Percentiles rank a stretch among this genome's conserved stretches.
Conservation (phyloP, 2,329 filamentous ascomycete species). For the Harringtonia aguacate region DNA sequence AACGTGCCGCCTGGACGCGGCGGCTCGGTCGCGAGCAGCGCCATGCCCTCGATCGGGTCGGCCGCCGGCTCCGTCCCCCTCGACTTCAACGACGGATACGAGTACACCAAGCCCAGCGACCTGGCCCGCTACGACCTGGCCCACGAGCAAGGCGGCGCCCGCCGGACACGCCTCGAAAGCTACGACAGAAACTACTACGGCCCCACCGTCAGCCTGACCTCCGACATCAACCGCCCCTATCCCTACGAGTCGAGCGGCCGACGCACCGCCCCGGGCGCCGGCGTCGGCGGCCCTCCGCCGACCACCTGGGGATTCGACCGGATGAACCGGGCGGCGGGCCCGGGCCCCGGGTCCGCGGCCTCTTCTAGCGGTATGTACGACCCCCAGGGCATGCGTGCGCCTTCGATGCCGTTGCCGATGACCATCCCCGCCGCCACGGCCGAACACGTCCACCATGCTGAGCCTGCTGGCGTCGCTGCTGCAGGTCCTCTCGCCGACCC, state of each 20-base stretch:
- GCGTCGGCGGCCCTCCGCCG: conserved; percentile 46
- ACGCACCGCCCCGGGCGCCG: conserved; percentile 12
- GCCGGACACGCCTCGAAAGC: conserved; percentile 39
- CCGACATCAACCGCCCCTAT: conserved; percentile 33
- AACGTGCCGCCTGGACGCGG: conserved; percentile 22
- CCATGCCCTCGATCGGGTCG: conserved; percentile 1
- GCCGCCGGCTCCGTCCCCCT: conserved; percentile 14
- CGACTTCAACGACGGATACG: conserved; percentile 49
- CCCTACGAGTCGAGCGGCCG: conserved; percentile 24
- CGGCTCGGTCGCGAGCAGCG: conserved; percentile 13
- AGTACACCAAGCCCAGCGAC: conserved; percentile 54
- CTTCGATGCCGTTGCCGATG: conserved; percentile 16
- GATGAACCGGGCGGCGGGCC: conserved; percentile 34
- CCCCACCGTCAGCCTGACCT: conserved; percentile 41
- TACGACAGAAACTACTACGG: conserved; percentile 44
- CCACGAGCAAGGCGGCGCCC: conserved; percentile 32
- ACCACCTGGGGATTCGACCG: conserved; percentile 62
- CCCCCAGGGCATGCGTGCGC: conserved; percentile 32
- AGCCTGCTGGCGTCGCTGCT: neutral
- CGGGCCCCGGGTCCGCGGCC: neutral
- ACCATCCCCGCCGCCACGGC: neutral
- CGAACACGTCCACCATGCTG: neutral
- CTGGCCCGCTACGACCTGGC: conserved; percentile 51
- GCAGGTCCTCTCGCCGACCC: conserved; percentile 14
- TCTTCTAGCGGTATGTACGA: conserved; percentile 27